These are phyloP conservation scores for Limonium bicolor DNA, from an alignment of 148 eudicot genomes.

Conservation along the genomic window DNA sequence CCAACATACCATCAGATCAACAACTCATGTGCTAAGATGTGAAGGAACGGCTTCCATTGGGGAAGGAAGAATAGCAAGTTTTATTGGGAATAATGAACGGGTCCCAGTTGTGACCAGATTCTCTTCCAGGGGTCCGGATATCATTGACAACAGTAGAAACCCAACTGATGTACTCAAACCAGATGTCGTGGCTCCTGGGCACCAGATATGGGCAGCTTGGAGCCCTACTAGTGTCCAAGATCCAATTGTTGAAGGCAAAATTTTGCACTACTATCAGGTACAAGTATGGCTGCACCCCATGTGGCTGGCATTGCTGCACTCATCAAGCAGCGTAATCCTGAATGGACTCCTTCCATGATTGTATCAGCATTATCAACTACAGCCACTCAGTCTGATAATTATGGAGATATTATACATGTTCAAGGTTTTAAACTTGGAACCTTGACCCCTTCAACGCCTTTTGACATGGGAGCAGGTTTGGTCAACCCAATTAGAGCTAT, in stretches of 20 bases:
- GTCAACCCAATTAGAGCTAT: constrained; percentile 44
- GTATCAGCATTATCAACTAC: constrained; percentile 89
- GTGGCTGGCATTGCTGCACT: constrained; percentile 86
- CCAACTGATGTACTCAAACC: constrained; percentile 80
- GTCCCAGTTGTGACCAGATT: constrained; percentile 72
- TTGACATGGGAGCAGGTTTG: constrained; percentile 74
- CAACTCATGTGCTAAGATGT: constrained; percentile 27
- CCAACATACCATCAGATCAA: constrained; percentile 29
- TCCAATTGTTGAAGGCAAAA: constrained; percentile 56
- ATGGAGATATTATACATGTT: constrained; percentile 52
- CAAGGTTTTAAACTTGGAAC: constrained; percentile 38
- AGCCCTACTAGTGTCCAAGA: constrained; percentile 64
- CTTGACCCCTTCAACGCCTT: constrained; percentile 54
- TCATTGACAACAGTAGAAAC: constrained; percentile 32
- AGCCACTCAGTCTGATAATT: constrained; percentile 39
- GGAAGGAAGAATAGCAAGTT: constrained; percentile 74
- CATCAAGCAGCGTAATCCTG: constrained; percentile 59
- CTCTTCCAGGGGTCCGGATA: constrained; percentile 87
- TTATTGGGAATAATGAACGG: constrained; percentile 29
- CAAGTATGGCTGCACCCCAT: constrained; percentile 96
- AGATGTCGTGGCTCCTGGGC: constrained; percentile 82
- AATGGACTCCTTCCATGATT: constrained; percentile 80
- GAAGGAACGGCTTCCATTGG: constrained; percentile 55
- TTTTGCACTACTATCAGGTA: constrained; percentile 70
- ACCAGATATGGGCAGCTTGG: constrained; percentile 99